Evolutionary conservation across 257 asterid species (phyloP).

Genomic region (Penstemon barbatus): DNA sequence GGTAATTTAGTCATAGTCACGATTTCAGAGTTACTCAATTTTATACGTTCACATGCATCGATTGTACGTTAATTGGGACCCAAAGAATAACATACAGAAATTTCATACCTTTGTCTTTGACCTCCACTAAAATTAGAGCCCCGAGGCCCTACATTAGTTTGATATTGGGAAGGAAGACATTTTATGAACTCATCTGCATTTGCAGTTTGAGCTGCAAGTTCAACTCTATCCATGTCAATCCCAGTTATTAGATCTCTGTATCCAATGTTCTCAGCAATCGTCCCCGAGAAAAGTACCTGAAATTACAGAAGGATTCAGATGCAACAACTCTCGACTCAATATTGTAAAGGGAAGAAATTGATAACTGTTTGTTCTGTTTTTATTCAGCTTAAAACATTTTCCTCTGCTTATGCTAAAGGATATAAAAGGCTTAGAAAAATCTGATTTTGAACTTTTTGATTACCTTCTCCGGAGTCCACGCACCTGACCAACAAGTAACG

Average conservation of each 20-base stretch:
- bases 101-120: constrained; percentile 75
- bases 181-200: constrained; percentile 85
- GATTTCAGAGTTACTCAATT: neutral
- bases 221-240: constrained; percentile 72
- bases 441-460: too few species aligned
- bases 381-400: too few species aligned
- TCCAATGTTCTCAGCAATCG: constrained; percentile 86
- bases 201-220: constrained; percentile 78
- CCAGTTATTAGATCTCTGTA: constrained; percentile 72
- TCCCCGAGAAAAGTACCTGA: constrained; percentile 86
- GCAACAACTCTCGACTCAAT: neutral
- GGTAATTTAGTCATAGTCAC: constrained; percentile 1
- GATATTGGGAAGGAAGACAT: constrained; percentile 64
- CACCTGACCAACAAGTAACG: too few species aligned
- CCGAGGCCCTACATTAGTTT: constrained; percentile 77
- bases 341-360: too few species aligned
- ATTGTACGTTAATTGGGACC: neutral
- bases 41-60: neutral
- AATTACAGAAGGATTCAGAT: neutral
- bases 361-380: too few species aligned
- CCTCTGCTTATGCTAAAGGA: too few species aligned
- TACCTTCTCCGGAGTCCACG: too few species aligned
- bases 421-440: too few species aligned
- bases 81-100: neutral
- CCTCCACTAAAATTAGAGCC: constrained; percentile 94